These are phyloP conservation scores for Colletotrichum tabaci DNA, from an alignment of 2,329 filamentous ascomycete genomes.

Conservation along the genomic window DNA sequence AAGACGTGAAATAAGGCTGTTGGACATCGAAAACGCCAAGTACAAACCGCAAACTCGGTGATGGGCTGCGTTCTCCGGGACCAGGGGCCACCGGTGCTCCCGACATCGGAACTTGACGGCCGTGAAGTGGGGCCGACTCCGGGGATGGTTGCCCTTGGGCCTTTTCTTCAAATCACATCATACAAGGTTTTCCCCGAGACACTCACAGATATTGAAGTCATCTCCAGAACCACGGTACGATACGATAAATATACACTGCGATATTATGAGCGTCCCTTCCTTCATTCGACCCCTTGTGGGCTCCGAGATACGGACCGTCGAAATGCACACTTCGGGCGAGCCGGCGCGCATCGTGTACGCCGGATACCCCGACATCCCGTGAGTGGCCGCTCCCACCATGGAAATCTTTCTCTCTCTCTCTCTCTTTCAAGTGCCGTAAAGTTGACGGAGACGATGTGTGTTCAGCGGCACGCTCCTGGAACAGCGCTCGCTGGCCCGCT, in stretches of 20 bases:
- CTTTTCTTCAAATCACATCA: not conserved
- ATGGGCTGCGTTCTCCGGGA: not conserved
- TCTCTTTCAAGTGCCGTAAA: not conserved
- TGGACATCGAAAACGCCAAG: too few species aligned
- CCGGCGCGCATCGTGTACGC: conserved; percentile 62
- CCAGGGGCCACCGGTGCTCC: not conserved
- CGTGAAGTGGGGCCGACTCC: conserved; percentile 27
- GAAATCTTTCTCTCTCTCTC: not conserved
- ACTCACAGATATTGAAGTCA: too few species aligned
- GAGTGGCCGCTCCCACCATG: not conserved
- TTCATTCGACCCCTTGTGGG: conserved; percentile 22
- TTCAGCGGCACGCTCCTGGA: conserved; percentile 55
- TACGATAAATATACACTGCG: too few species aligned
- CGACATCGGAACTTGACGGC: conserved; percentile 27
- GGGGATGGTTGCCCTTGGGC: not conserved
- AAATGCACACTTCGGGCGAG: conserved; percentile 65
- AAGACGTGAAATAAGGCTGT: too few species aligned
- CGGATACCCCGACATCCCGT: conserved; percentile 54
- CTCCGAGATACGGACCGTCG: conserved; percentile 45
- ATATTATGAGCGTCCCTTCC: conserved; percentile 18
- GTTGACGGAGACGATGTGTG: not conserved
- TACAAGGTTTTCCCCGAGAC: not conserved
- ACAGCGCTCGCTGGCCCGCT: conserved; percentile 49
- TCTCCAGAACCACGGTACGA: not conserved
- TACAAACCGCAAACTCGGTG: not conserved